Conservation (phyloP, 192 early-diverging fungal genomes). For the Coemansia reversa region DNA sequence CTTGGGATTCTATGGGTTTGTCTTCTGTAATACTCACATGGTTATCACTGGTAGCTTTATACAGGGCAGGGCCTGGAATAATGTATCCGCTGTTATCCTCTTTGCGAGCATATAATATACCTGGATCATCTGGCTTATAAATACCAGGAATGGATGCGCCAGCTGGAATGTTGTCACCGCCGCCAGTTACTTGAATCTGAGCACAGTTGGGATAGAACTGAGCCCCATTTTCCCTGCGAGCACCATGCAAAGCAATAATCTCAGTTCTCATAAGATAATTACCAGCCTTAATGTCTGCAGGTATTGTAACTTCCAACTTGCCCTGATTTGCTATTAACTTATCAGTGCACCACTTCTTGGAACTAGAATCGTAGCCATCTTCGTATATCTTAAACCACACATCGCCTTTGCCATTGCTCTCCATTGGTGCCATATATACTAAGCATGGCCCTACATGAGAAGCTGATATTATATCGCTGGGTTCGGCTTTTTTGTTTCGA, state of each 20-base stretch:
- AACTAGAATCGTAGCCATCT: slow-evolving; percentile 21
- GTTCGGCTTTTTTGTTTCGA: not conserved
- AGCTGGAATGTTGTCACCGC: slow-evolving; percentile 10
- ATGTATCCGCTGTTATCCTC: not conserved
- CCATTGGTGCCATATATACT: slow-evolving; percentile 30
- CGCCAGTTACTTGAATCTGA: slow-evolving; percentile 16
- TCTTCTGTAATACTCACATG: not conserved
- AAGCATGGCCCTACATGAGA: slow-evolving; percentile 28
- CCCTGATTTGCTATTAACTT: slow-evolving; percentile 29
- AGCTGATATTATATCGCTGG: not conserved
- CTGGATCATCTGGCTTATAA: slow-evolving; percentile 14
- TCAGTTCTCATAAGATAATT: slow-evolving; percentile 25
- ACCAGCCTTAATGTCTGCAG: slow-evolving; percentile 19
- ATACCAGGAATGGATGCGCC: slow-evolving; percentile 29
- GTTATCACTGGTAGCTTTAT: not conserved
- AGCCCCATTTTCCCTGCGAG: slow-evolving; percentile 4
- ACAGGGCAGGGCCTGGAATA: slow-evolving; percentile 14
- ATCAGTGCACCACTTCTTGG: slow-evolving; percentile 33
- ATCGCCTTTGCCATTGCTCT: slow-evolving; percentile 13
- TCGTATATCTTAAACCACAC: slow-evolving; percentile 46
- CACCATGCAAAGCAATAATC: slow-evolving; percentile 25
- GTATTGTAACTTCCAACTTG: slow-evolving; percentile 25
- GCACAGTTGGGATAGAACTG: slow-evolving; percentile 35
- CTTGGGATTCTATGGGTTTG: not conserved
- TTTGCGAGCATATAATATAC: slow-evolving; percentile 17